Evolutionary conservation across 2,329 filamentous ascomycete genomes (phyloP).

Genomic region (Colletotrichum liaoningense): DNA sequence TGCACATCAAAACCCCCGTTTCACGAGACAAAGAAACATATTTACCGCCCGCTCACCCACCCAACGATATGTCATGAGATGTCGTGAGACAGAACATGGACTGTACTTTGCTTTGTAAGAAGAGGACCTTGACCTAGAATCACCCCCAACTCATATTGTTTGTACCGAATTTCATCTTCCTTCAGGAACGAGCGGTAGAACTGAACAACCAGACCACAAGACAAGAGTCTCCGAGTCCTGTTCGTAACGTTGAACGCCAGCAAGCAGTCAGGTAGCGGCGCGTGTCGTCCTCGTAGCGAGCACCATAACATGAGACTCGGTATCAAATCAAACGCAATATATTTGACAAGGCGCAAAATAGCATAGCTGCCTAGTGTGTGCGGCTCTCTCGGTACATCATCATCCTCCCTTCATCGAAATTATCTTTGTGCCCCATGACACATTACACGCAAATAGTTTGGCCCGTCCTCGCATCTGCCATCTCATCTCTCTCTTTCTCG

Average conservation of each 20-base stretch:
- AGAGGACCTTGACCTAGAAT: not conserved
- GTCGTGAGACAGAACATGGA: not conserved
- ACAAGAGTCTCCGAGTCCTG: not conserved
- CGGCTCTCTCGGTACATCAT: constrained; percentile 16
- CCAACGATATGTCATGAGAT: not conserved
- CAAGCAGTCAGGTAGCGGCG: too few relatives aligned
- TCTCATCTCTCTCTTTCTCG: constrained; percentile 17
- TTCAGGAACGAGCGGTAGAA: not conserved
- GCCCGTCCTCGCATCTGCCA: constrained; percentile 12
- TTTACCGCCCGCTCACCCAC: not conserved
- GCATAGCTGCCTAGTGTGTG: constrained; percentile 19
- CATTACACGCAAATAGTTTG: constrained; percentile 3
- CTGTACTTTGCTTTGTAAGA: not conserved
- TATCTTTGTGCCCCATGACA: constrained; percentile 8
- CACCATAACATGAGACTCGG: not conserved
- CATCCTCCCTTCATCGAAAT: constrained; percentile 17
- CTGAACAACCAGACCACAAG: not conserved
- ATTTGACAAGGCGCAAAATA: constrained; percentile 31
- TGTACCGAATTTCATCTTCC: not conserved
- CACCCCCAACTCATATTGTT: not conserved
- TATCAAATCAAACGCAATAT: constrained; percentile 26
- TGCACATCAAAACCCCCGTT: not conserved
- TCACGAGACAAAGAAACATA: not conserved
- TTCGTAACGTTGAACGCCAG: not conserved
- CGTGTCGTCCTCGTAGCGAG: not conserved